Base-by-base conservation (phyloP, 129 eudicot genomes). In the Solidago caesia region DNA sequence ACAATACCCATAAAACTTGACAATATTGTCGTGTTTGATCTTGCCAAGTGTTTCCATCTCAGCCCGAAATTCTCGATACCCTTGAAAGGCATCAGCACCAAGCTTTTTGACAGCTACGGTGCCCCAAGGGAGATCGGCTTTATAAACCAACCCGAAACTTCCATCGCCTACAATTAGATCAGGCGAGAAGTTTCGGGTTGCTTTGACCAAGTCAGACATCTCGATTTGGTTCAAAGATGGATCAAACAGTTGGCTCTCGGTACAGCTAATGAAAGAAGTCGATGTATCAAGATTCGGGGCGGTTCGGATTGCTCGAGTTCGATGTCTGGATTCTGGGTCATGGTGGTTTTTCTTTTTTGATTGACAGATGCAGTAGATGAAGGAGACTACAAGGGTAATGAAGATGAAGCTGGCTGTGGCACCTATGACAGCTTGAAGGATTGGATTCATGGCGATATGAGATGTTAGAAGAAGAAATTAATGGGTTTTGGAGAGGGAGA, bases 31-130 rank as follows among this genome's bases (percentile, higher is more conserved):
- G 75, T 93, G 98, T 41, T 73, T 86, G 71, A 90, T 83, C 76
- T 85, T 86, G 8, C 96, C 92, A 0, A 93, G 88, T 0, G 98
- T 90, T 52, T 93, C 98, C 96, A 90, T 90, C 81, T 93, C 98
- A 1, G 98, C 98, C 56, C 85, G 85, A 43, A 93, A 93, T 73
- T 93, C 98, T 0, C 98, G 83, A 48, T 88, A 79, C 11, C 98
- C 98, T 75, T 93, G 98, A 33, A 90, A 93, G 11, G 96, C 96
- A 39, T 93, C 97, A n/a, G 84, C 75, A 12, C 79, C 64, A 61
- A 93, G 85, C 68, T 80, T 88, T 10, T 93, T 93, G 1, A 90
- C 84, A 27, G 98, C 98, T 41, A 93, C 98, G 15, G 83, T 76
- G 69, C 85, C 91, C 46, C 73, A 16, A 6, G 75, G 4, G 45